Evolutionary conservation across 805 yeast genomes (phyloP).

Genomic region (Dipodascus albidus): DNA sequence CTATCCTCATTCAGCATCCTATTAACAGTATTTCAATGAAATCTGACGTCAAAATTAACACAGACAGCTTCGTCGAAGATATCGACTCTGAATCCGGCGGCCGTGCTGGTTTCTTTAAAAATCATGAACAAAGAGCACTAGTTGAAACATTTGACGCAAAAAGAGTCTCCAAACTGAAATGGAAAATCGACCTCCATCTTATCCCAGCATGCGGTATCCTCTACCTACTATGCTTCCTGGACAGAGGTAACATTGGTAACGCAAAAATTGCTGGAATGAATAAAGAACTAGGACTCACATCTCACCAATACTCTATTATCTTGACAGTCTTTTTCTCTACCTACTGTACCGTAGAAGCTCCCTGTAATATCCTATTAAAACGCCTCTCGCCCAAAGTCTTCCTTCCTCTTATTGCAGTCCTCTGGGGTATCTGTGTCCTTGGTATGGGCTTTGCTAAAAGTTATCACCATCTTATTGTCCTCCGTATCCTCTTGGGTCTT

Average conservation of each 20-base stretch:
- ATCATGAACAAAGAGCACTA: not conserved
- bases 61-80: not conserved
- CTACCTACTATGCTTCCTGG: conserved; percentile 39
- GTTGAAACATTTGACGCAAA: conserved; percentile 1
- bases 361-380: conserved; percentile 19
- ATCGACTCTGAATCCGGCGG: conserved; percentile 1
- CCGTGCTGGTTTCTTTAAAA: not conserved
- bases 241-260: conserved; percentile 42
- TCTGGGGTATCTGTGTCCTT: conserved; percentile 22
- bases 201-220: conserved; percentile 37
- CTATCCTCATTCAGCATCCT: not conserved
- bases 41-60: not conserved
- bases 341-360: conserved; percentile 18
- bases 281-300: conserved; percentile 27
- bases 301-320: conserved; percentile 25
- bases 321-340: conserved; percentile 31
- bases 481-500: conserved; percentile 26
- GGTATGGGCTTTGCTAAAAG: conserved; percentile 21
- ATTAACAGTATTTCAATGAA: too few relatives aligned
- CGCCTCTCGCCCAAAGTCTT: conserved; percentile 42
- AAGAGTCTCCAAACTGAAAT: conserved; percentile 2
- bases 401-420: conserved; percentile 21
- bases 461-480: conserved; percentile 18
- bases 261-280: conserved; percentile 41
- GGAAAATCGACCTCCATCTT: conserved; percentile 33